Conservation (phyloP, 768 basidiomycete species). For the Phylloporus sp. region DNA sequence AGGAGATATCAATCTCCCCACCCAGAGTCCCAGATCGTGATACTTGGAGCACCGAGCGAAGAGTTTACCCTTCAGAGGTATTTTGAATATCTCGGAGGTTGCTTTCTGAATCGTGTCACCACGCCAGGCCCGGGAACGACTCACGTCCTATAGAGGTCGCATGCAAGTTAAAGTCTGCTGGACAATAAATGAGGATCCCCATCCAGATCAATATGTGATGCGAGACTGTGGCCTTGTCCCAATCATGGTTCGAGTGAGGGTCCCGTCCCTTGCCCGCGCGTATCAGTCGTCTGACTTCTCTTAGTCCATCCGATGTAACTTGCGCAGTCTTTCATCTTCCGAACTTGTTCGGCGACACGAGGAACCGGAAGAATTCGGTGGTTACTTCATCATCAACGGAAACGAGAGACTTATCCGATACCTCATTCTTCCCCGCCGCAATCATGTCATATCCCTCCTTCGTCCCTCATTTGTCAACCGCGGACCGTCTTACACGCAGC, state of each 20-base stretch:
- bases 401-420: conserved; percentile 98
- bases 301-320: conserved; percentile 88
- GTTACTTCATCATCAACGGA: conserved; percentile 98
- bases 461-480: conserved; percentile 90
- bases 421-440: conserved; percentile 91
- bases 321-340: conserved; percentile 78
- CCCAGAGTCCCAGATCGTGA: conserved; percentile 88
- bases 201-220: conserved; percentile 58
- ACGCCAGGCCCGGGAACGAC: conserved; percentile 80
- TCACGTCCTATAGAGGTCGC: conserved; percentile 86
- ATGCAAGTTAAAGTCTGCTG: conserved; percentile 87
- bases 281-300: neutral
- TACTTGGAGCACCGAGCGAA: conserved; percentile 63
- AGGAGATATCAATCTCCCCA: conserved; percentile 72
- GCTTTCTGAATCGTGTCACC: conserved; percentile 7
- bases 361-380: conserved; percentile 97
- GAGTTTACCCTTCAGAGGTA: conserved; percentile 88
- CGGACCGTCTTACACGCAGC: conserved; percentile 91
- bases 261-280: neutral
- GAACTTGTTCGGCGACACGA: conserved; percentile 88
- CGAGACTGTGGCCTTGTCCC: conserved; percentile 90
- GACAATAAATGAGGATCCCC: conserved; percentile 64
- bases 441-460: conserved; percentile 89
- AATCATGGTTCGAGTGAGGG: conserved; percentile 91
- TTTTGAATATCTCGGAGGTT: conserved; percentile 4